phyloP scores from a whole-genome alignment of 345 rosid species.

The Salix brachista region DNA sequence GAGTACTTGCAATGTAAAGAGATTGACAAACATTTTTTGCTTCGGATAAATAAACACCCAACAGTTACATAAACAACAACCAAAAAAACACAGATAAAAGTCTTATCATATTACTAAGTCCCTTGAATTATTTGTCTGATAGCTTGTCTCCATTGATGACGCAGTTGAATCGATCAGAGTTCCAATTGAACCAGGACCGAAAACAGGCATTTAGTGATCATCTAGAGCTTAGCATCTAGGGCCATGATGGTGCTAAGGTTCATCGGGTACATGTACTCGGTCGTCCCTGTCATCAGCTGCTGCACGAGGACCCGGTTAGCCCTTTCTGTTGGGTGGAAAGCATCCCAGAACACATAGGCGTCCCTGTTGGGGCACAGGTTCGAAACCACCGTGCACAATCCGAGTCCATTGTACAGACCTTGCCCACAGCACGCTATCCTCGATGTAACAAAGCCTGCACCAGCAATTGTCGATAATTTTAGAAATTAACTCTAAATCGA shows the following conservation, averaged over 20 bases:
- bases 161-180: no score
- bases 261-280: slow-evolving; percentile 17
- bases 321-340: slow-evolving; percentile 15
- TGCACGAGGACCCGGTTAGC: slow-evolving; percentile 7
- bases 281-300: slow-evolving; percentile 2
- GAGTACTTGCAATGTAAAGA: no score
- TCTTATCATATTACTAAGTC: no score
- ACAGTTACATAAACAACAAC: no score
- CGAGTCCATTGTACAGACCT: slow-evolving; percentile 20
- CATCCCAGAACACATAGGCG: slow-evolving; percentile 16
- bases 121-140: no score
- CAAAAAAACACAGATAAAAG: no score
- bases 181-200: no score
- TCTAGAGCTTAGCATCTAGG: not conserved
- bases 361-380: slow-evolving; percentile 15
- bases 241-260: slow-evolving; percentile 15
- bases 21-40: no score
- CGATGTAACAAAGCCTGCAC: slow-evolving; percentile 12
- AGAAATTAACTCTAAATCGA: no score
- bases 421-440: slow-evolving; percentile 20
- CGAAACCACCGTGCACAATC: slow-evolving; percentile 1
- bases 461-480: not conserved
- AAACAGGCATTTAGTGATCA: not conserved
- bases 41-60: no score
- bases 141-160: no score